Evolutionary conservation across 2,329 filamentous ascomycete genomes (phyloP), one percentile per base, ranked within the genome.

Genomic region (Penicillium decumbens): DNA sequence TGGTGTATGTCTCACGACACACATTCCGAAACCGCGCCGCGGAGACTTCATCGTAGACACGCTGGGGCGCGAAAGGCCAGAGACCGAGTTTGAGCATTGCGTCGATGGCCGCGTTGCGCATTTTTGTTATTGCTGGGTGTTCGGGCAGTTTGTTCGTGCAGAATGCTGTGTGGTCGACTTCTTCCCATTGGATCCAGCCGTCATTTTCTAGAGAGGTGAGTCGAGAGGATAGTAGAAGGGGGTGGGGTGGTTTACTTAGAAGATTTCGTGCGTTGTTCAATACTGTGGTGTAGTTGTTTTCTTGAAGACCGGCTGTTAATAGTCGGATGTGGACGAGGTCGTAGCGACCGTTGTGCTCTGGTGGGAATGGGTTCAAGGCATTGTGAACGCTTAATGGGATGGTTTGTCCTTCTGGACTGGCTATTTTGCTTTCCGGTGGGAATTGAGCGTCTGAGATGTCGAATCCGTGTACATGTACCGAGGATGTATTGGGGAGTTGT

Each of bases 291-390:
- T 63, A 62, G 13, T 62, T 57, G 7, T 35, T 47, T 30, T 60
- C 53, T 24, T 61, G 62, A 7, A 68, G 41, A 18, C 63, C 64
- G 2, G 56, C 63, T 9, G 60, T 53, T 13, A 65, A 47, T 9
- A 68, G 54, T 7, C 64, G 56, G 23, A 66, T 54, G 45, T 68
- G 59, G 1, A 69, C 64, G 9, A 68, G 51, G 42, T 69, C 66
- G 32, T 65, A 69, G 27, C 55, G 56, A 1, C 54, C 60, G 8
- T 57, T 47, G 33, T 66, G 59, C 27, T 65, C 58, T 2, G 39
- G 15, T 1, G 64, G 59, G 35, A 66, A 68, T 2, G 63, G 62
- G 4, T 57, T 28, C 2, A 62, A 58, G 35, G 55, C 53, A 30
- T 68, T 55, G 8, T 67, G 64, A 2, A 63, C 53, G 10, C 35